phyloP scores from a whole-genome alignment of 106 monocot genomes.

The Acanthochlamys bracteata region DNA sequence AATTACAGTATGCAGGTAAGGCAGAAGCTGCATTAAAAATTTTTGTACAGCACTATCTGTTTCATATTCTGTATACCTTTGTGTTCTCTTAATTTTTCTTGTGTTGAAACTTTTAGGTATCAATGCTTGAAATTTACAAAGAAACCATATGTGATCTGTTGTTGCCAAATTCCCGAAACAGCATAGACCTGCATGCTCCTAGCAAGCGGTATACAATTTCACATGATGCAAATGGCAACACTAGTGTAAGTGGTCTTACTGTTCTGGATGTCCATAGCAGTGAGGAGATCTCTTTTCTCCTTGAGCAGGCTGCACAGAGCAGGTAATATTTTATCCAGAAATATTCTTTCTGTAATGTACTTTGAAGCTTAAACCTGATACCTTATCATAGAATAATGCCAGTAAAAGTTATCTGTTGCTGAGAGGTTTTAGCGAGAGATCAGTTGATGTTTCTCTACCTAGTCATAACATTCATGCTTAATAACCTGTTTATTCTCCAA shows the following conservation, averaged over 20 bases:
- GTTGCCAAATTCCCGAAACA: slow-evolving; percentile 15
- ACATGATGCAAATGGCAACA: slow-evolving; percentile 74
- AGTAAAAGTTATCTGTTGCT: too few species aligned
- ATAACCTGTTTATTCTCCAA: too few species aligned
- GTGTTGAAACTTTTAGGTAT: slow-evolving; percentile 31
- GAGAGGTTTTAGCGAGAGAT: too few species aligned
- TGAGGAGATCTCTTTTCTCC: slow-evolving; percentile 57
- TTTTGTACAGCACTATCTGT: too few species aligned
- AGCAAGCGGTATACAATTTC: slow-evolving; percentile 69
- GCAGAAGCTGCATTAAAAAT: neutral
- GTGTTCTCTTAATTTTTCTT: neutral
- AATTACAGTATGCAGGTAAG: slow-evolving; percentile 83
- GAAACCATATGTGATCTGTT: slow-evolving; percentile 85
- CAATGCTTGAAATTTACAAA: slow-evolving; percentile 94
- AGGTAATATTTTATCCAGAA: slow-evolving; percentile 27
- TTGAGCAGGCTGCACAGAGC: slow-evolving; percentile 72
- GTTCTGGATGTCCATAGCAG: slow-evolving; percentile 78
- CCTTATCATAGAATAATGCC: too few species aligned
- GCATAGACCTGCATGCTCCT: slow-evolving; percentile 22
- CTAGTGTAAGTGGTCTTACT: slow-evolving; percentile 70
- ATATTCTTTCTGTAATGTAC: neutral
- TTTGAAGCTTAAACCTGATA: too few species aligned
- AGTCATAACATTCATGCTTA: too few species aligned
- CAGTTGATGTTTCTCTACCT: too few species aligned
- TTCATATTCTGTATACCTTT: too few species aligned